These are phyloP conservation scores for Pseudozyma hubeiensis DNA, from an alignment of 1,284 basidiomycete genomes.

Conservation along the genomic window DNA sequence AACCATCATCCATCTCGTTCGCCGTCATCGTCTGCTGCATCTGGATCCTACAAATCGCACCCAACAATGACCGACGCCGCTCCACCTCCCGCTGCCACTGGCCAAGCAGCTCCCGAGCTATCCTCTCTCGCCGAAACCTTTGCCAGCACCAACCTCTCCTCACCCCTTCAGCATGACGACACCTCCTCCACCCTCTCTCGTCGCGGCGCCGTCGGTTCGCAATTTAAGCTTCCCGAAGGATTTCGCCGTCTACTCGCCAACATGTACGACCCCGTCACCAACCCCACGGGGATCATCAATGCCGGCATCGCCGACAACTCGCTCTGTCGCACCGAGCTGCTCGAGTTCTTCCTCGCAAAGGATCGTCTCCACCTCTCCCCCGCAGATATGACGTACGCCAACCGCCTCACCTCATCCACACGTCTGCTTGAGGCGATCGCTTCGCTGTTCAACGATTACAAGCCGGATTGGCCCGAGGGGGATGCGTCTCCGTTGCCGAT, in stretches of 20 bases:
- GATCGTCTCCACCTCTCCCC: conserved; percentile 35
- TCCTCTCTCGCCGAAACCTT: conserved; percentile 12
- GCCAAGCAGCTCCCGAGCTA: conserved; percentile 12
- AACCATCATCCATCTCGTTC: background rate
- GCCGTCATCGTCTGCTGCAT: background rate
- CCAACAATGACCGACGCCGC: conserved; percentile 6
- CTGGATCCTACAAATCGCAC: background rate
- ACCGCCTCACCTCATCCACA: conserved; percentile 38
- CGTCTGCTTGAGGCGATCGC: conserved; percentile 41
- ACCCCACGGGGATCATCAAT: conserved; percentile 57
- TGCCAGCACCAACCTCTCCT: conserved; percentile 9
- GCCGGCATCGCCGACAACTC: conserved; percentile 59
- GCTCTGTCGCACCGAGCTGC: conserved; percentile 50
- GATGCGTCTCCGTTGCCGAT: conserved; percentile 35
- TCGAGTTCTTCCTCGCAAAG: conserved; percentile 42
- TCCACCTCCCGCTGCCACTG: conserved; percentile 6
- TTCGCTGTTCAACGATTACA: conserved; percentile 41
- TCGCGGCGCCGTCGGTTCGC: conserved; percentile 27
- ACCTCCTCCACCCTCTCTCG: conserved; percentile 33
- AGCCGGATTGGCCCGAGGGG: conserved; percentile 36
- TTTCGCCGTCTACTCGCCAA: conserved; percentile 29
- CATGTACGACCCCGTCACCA: conserved; percentile 44
- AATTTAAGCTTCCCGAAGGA: conserved; percentile 29
- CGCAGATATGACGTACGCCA: conserved; percentile 57
- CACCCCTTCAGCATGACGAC: conserved; percentile 6